phyloP scores from a whole-genome alignment of 371 early-diverging fungal genomes.

The Syncephalastrum contaminatum region DNA sequence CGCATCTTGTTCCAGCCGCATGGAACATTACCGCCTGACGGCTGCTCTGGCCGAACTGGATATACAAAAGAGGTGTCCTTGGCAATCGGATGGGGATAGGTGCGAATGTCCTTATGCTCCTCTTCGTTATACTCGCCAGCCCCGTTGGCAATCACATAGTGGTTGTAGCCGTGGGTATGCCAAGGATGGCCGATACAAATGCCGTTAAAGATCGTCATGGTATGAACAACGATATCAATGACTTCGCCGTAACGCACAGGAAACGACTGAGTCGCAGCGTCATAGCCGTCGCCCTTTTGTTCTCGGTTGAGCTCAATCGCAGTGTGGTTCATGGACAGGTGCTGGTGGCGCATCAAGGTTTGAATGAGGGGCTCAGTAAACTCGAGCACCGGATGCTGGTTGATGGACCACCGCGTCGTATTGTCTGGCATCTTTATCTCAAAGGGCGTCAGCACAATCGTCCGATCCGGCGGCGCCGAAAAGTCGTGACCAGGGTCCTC shows the following conservation, averaged over 20 bases:
- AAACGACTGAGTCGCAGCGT: slow-evolving; percentile 18
- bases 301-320: slow-evolving; percentile 11
- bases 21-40: slow-evolving; percentile 4
- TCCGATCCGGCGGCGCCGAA: slow-evolving; percentile 14
- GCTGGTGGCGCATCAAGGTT: slow-evolving; percentile 6
- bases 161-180: slow-evolving; percentile 44
- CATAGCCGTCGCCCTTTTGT: slow-evolving; percentile 15
- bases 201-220: slow-evolving; percentile 7
- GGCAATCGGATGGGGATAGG: slow-evolving; percentile 22
- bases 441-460: slow-evolving; percentile 11
- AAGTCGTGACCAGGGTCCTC: slow-evolving; percentile 4
- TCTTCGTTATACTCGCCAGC: slow-evolving; percentile 28
- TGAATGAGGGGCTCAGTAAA: slow-evolving; percentile 13
- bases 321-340: slow-evolving; percentile 13
- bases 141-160: slow-evolving; percentile 37
- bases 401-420: slow-evolving; percentile 20
- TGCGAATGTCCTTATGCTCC: slow-evolving; percentile 20
- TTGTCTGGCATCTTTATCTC: slow-evolving; percentile 9
- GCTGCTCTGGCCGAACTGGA: slow-evolving; percentile 5
- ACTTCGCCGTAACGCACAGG: slow-evolving; percentile 22
- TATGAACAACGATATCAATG: slow-evolving; percentile 40
- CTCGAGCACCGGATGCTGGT: slow-evolving; percentile 6
- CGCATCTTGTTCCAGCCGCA: slow-evolving; percentile 44
- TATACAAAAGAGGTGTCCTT: slow-evolving; percentile 36
- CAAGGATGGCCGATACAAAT: slow-evolving; percentile 38